A percentile compares a stretch with the other conserved stretches of the same genome.
Evolutionary conservation across 2,329 filamentous ascomycete genomes (phyloP).

Genomic region (Fusarium globosum): DNA sequence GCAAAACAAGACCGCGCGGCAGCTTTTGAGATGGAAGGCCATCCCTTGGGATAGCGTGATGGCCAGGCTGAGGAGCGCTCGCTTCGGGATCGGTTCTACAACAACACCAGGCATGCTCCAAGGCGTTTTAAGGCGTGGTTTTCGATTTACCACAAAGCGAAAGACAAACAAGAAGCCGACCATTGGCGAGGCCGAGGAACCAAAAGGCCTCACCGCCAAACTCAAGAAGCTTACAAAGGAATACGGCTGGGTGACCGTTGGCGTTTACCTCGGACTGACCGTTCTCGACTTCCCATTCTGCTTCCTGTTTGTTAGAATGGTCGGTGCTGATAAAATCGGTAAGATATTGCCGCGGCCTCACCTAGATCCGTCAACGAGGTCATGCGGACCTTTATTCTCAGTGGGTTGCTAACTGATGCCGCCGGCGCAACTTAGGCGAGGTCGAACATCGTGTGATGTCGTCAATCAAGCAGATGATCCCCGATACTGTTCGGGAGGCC

Average conservation of each 20-base stretch:
- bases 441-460: constrained; percentile 76
- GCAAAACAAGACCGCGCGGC: constrained; percentile 27
- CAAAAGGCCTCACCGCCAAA: constrained; percentile 71
- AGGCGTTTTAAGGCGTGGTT: constrained; percentile 47
- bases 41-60: constrained; percentile 34
- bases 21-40: constrained; percentile 37
- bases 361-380: constrained; percentile 6
- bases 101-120: constrained; percentile 38
- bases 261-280: constrained; percentile 87
- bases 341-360: constrained; percentile 44
- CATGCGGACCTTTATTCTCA: neutral
- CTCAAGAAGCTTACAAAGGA: constrained; percentile 88
- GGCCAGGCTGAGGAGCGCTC: constrained; percentile 29
- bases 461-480: constrained; percentile 67
- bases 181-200: constrained; percentile 39
- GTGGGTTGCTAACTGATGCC: constrained; percentile 28
- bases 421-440: constrained; percentile 55
- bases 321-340: constrained; percentile 90
- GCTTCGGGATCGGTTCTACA: constrained; percentile 27
- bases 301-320: constrained; percentile 83
- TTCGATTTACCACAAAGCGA: constrained; percentile 51
- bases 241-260: constrained; percentile 93
- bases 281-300: constrained; percentile 95
- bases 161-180: constrained; percentile 42
- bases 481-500: constrained; percentile 65